Base-by-base conservation (phyloP, 2,329 filamentous ascomycete genomes). In the Aciculosporium take region DNA sequence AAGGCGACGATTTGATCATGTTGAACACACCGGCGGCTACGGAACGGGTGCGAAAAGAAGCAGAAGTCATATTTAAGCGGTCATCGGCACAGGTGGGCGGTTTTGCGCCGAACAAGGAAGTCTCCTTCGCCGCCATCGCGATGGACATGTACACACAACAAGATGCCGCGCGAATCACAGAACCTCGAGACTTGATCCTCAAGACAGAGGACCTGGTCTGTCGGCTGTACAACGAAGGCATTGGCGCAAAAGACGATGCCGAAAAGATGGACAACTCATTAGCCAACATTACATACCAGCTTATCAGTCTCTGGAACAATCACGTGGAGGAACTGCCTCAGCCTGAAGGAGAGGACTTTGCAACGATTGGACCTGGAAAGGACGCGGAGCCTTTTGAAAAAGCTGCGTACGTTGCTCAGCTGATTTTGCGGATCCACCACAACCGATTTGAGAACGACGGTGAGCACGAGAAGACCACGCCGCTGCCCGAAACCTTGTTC, bases 341-440 rank as follows among this genome's bases (percentile, higher is more conserved):
- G 42, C 62, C 64, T 7, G 66, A 68, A 40, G 68, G 69, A 48
- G 74, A 74, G 53, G 69, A 76, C 40, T 62, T 64, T 31, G 69
- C 71, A 17, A 75, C 74, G 34, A 78, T 86, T 54, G 83, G 79
- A 0, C 82, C 76, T 24, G 76, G 74, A 3, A 64, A 73, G 8
- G 62, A 73, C 28, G 70, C 76, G 1, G 69, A 76, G 4, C 63
- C 79, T 5, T 78, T 86, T 45, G 71, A 79, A 41, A 88, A 89
- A 55, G 87, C 88, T 4, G 73, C 76, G 42, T 94, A 80, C 51
- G 57, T 95, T n/a, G 81, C 82, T 13, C 77, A 77, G 24, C 67
- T 95, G 20, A 69, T 93, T 29, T 71, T 96, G 29, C 78, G 78
- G 46, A 73, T 95, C 42, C 81, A 88, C 51, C 85, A 94, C 59